Evolutionary conservation across 139 green algal species (phyloP), one percentile per base, ranked within the genome.

Genomic region (Closterium sp.): DNA sequence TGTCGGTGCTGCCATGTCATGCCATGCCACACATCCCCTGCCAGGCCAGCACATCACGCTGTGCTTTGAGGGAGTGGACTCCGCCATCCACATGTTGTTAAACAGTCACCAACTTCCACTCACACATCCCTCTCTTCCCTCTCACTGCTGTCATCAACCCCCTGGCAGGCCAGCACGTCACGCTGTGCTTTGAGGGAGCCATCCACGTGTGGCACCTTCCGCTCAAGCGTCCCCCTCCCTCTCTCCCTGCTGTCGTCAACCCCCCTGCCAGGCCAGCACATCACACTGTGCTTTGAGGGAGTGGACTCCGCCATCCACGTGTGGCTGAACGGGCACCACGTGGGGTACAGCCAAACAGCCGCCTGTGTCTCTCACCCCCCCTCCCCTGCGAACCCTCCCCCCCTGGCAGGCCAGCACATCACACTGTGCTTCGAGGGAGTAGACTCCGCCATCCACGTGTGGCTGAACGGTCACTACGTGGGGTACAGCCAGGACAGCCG

Each of bases 151-250:
- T 28, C 98, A 98, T 24, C n/a, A n/a, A n/a, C n/a, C n/a, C 98
- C 98, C 94, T 93, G 92, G 30, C 98, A 99, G 89, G 98, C 99
- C 96, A 98, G 95, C n/a, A n/a, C n/a, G n/a, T n/a, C n/a, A n/a
- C n/a, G n/a, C n/a, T n/a, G n/a, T n/a, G n/a, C n/a, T n/a, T 91
- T 95, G n/a, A n/a, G n/a, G n/a, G n/a, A 96, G 24, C 93, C 98
- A 86, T 97, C 97, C 0, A 97, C 97, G 28, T 62, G 5, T 62
- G 7, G n/a, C 4, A 6, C 7, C 84, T 32, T 9, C 84, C 5
- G 7, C 42, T 62, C 42, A 13, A 4, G 7, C 28, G 4, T 6
- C n/a, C 84, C n/a, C 28, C 9, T 29, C 28, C n/a, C 84, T 62
- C 42, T 62, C 42, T 62, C 42, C 42, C 42, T 62, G 42, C 5